Evolutionary conservation across 1,284 basidiomycete genomes (phyloP), one percentile per base, ranked within the genome.

Genomic region (Athelia psychrophila): DNA sequence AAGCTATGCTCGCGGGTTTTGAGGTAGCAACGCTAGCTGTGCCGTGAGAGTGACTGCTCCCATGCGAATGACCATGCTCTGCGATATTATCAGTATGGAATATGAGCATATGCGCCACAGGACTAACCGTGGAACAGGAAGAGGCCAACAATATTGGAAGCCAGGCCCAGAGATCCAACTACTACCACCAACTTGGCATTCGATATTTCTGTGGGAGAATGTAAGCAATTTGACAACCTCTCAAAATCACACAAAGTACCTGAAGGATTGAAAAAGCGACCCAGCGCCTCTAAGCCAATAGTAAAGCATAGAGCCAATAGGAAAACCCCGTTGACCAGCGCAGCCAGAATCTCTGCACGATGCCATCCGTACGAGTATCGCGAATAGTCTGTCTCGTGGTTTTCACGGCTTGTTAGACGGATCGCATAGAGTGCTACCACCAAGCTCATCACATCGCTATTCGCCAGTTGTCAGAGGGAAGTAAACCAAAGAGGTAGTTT

Each of bases 361-460:
- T 99, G 96, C 95, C 95, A 98, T 19, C 94, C 94, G 64, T 96
- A 97, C 2, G 92, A 91, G 68, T 94, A 95, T 38, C 84, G 83
- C 35, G 77, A 69, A 30, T 6, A 30, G 57, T 76, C 71, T 8
- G 53, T 50, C 33, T 30, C 40, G 10, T 19, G 18, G 22, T 10
- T 57, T 53, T 36, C 49, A 33, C 16, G 50, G 30, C n/a, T 40
- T 51, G 19, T 51, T n/a, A 24, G 12, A 5, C 12, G 18, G 73
- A 99, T 97, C 13, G 97, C 96, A 72, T 98, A 98, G 2, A 99
- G 83, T 1, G 95, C 96, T 49, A 99, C 95, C 51, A 96, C 67
- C 56, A 99, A 77, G 62, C 95, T 97, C 81, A 97, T 86, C 56
- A 99, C 93, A 79, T 95, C 92, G 71, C 93, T 95, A 67, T 6